phyloP scores from a whole-genome alignment of 2,329 filamentous ascomycete genomes.

The Cladosporium sp. region DNA sequence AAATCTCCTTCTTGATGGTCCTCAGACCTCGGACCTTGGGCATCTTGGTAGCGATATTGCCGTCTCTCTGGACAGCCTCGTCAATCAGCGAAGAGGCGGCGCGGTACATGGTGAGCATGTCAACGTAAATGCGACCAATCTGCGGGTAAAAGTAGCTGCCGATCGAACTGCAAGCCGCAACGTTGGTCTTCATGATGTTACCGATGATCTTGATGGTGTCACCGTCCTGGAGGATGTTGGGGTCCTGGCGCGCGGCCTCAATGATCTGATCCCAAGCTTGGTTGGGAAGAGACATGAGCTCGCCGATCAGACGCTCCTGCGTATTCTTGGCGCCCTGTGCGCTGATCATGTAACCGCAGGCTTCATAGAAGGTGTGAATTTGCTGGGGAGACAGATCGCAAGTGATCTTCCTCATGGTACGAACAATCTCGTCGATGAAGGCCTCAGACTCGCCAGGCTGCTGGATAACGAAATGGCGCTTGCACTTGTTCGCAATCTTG shows the following conservation, averaged over 20 bases:
- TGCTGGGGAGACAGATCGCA: conserved; percentile 93
- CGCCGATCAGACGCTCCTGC: conserved; percentile 83
- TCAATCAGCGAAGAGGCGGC: conserved; percentile 96
- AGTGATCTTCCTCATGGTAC: conserved; percentile 92
- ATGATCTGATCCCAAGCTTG: conserved; percentile 95
- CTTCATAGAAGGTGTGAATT: conserved; percentile 98
- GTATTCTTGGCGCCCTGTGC: conserved; percentile 92
- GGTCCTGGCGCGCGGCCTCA: conserved; percentile 74
- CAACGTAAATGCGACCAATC: conserved; percentile 93
- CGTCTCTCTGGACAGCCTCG: conserved; percentile 79
- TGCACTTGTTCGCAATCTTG: conserved; percentile 98
- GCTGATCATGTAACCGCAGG: conserved; percentile 98
- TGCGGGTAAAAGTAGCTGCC: conserved; percentile 97
- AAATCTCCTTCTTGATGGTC: conserved; percentile 98
- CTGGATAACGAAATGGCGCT: conserved; percentile 91
- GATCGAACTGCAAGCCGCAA: conserved; percentile 94
- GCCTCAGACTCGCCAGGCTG: conserved; percentile 92
- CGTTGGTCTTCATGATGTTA: conserved; percentile 99
- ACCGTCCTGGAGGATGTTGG: conserved; percentile 79
- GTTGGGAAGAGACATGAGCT: conserved; percentile 91
- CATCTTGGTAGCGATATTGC: conserved; percentile 92
- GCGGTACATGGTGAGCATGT: conserved; percentile 99
- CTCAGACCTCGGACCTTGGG: conserved; percentile 89
- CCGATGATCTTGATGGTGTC: conserved; percentile 98
- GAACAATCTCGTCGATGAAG: conserved; percentile 97